These are phyloP conservation scores for Ascochyta rabiei DNA, from an alignment of 2,329 filamentous ascomycete genomes.

Conservation along the genomic window DNA sequence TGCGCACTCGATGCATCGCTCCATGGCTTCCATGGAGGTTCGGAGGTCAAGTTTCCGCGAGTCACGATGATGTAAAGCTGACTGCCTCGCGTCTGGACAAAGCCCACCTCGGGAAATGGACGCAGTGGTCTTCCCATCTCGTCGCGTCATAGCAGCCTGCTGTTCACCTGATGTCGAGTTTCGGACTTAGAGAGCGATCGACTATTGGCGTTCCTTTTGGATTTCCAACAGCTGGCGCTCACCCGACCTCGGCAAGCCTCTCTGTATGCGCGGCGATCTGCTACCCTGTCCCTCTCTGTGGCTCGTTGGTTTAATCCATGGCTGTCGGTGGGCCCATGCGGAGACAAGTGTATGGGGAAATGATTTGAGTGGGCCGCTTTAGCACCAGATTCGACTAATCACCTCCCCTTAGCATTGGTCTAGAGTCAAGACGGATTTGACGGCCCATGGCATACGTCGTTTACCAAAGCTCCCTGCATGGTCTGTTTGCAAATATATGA, in stretches of 20 bases:
- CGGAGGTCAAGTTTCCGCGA: constrained; percentile 13
- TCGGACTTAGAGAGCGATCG: constrained; percentile 12
- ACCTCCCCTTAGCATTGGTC: constrained; percentile 27
- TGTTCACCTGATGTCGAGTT: constrained; percentile 24
- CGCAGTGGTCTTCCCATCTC: constrained; percentile 15
- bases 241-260: constrained; percentile 36
- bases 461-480: constrained; percentile 32
- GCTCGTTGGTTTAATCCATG: constrained; percentile 35
- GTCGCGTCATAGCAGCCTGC: constrained; percentile 25
- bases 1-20: neutral
- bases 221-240: constrained; percentile 33
- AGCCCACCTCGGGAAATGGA: constrained; percentile 14
- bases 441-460: constrained; percentile 43
- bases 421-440: constrained; percentile 28
- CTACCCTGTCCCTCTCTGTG: constrained; percentile 29
- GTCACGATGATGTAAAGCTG: constrained; percentile 30
- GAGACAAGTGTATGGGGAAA: constrained; percentile 36
- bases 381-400: constrained; percentile 41
- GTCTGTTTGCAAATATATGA: constrained; percentile 41
- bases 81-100: constrained; percentile 16
- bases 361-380: constrained; percentile 37
- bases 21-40: constrained; percentile 3
- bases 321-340: constrained; percentile 31
- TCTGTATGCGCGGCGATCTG: constrained; percentile 37
- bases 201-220: constrained; percentile 28